phyloP scores from a whole-genome alignment of 176 grass and related monocot species.

The Saccharum officinarum region DNA sequence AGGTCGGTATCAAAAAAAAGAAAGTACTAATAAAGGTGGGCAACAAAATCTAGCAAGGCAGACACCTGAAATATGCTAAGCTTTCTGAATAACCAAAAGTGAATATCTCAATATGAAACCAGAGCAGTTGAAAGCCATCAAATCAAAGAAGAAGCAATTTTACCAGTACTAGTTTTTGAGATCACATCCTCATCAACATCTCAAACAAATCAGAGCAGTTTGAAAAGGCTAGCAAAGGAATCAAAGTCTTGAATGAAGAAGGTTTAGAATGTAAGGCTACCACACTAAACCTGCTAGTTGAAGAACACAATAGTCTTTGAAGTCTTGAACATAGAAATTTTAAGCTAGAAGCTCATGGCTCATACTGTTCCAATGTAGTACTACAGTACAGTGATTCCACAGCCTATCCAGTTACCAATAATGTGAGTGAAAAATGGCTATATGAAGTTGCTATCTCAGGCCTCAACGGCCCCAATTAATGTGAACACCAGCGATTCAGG shows the following conservation, averaged over 20 bases:
- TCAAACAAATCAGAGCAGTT: neutral
- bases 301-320: neutral
- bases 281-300: neutral
- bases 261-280: neutral
- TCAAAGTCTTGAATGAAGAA: neutral
- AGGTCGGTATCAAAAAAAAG: conserved; percentile 17
- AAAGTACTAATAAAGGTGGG: conserved; percentile 14
- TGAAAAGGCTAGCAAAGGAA: neutral
- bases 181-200: too few relatives aligned
- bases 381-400: neutral
- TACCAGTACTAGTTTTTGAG: neutral
- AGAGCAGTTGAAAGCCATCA: neutral
- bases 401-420: neutral
- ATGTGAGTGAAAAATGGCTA: neutral
- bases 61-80: neutral
- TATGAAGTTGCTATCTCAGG: neutral
- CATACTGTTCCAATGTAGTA: neutral
- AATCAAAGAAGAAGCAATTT: conserved; percentile 11
- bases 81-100: conserved; percentile 4
- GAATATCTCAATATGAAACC: neutral
- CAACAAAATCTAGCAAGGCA: conserved; percentile 5
- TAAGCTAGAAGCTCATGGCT: neutral
- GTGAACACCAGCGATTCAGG: neutral
- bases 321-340: neutral
- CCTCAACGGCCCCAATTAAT: neutral